Evolutionary conservation across 768 basidiomycete genomes (phyloP).

Genomic region (Trametes meyenii): DNA sequence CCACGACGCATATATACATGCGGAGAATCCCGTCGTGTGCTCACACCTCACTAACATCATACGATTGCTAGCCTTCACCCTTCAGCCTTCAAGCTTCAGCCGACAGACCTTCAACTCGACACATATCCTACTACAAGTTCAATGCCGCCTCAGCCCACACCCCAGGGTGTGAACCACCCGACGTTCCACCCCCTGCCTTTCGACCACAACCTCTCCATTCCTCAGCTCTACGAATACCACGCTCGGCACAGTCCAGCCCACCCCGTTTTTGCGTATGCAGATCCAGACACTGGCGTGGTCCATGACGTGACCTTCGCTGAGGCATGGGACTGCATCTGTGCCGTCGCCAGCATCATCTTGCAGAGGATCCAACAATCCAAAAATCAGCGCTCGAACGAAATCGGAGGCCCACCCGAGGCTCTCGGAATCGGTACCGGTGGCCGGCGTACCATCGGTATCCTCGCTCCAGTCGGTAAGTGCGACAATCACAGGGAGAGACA

Average conservation of each 20-base stretch:
- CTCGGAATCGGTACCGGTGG: too few species aligned
- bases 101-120: too few species aligned
- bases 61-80: too few species aligned
- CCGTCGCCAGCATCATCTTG: too few species aligned
- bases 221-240: conserved; percentile 39
- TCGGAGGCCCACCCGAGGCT: background rate
- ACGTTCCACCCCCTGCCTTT: conserved; percentile 36
- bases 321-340: background rate
- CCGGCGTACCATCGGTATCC: background rate
- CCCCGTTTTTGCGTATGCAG: conserved; percentile 31
- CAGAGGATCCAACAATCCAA: background rate
- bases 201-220: conserved; percentile 34
- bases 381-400: background rate
- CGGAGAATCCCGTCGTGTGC: too few species aligned
- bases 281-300: background rate
- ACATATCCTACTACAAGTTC: too few species aligned
- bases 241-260: conserved; percentile 31
- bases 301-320: background rate
- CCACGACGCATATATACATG: too few species aligned
- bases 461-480: background rate
- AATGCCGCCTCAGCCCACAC: background rate
- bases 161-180: background rate
- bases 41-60: too few species aligned
- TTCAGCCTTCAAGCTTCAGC: too few species aligned
- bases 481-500: background rate